Base-by-base conservation (phyloP, 1,284 basidiomycete genomes). In the Athelia sp. region DNA sequence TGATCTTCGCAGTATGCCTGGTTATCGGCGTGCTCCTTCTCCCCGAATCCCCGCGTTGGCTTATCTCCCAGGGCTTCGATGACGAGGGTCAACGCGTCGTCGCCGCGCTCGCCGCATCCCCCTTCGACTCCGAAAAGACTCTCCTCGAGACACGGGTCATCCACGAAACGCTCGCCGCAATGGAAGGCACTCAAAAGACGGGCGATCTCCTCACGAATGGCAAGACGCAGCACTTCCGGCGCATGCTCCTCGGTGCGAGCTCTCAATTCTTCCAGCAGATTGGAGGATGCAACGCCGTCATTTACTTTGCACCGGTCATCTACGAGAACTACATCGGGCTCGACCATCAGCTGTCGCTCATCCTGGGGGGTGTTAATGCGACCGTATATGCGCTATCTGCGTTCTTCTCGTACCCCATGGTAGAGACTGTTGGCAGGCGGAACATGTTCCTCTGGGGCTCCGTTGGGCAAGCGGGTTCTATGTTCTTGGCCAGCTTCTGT, bases 211-310 rank as follows among this genome's bases (percentile, higher is more conserved):
- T 86, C 58, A 78, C 76, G 4, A 70, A 73, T 32, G 82, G 82
- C 0, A 76, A 74, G 14, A 70, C 71, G 24, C 84, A 86, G 59
- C 86, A 87, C 63, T 80, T 85, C 63, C 71, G 83, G 48, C 72
- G 84, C 35, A 74, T 78, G 10, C 63, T 71, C 45, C 65, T 87
- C 18, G 85, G 76, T 6, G 67, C 85, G 48, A 69, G 78, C 46
- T 75, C 77, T 44, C 85, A 87, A 56, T 81, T 80, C 57, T 85
- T 87, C 67, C 83, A 88, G 62, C 86, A 88, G 61, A 79, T 85
- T 23, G 64, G 63, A 23, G 72, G 70, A 40, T 68, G 67, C 50
- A 67, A 75, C 32, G 53, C 54, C 3, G 53, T 60, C 19, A 58
- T 58, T 34, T 59, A 61, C 55, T 52, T 61, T 54, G 53, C 61